Evolutionary conservation across 2,329 filamentous ascomycete genomes (phyloP), one percentile per base, ranked within the genome.

Genomic region (Penicillium hesseltinei): DNA sequence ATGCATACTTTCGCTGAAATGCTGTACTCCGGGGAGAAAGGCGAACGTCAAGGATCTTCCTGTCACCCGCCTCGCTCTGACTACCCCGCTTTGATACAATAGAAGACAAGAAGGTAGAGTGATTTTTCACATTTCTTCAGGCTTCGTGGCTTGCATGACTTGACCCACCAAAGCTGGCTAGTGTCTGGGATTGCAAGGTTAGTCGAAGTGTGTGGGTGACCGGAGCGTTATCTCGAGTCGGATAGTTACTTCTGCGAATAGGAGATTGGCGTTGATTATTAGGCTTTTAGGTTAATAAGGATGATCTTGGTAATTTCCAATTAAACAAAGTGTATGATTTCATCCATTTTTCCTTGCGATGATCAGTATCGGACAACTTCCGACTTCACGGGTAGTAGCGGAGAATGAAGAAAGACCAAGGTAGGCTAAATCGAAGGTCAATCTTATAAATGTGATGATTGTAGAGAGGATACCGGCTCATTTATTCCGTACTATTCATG

Each of bases 361-460:
- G 25, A 56, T 51, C 47, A 17, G 15, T 40, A 17, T 46, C 49
- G 42, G 54, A 21, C 54, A 53, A 53, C 36, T 42, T 53, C 49
- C 54, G 54, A n/a, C 35, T 46, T 21, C 54, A 43, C 40, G 23
- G 39, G 40, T 19, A 45, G 46, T 31, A 55, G 47, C 19, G 36
- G 6, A 35, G 17, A 7, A 17, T 4, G 3, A 35, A 17, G 33
- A 35, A 35, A 35, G 33, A 35, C 33, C 13, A 17, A 8, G 15
- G 33, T 27, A 27, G 25, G 25, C 25, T 27, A 27, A 27, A 23
- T 23, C 23, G 4, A 23, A 23, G 23, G 23, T 23, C 0, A 23
- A 23, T 23, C 1, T 23, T 23, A 23, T 23, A 23, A 23, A 1
- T 23, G 23, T 23, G 23, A 23, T 23, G 5, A 23, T 23, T 23